Conservation (phyloP, 768 basidiomycete genomes). For the Botryobasidium botryosum region DNA sequence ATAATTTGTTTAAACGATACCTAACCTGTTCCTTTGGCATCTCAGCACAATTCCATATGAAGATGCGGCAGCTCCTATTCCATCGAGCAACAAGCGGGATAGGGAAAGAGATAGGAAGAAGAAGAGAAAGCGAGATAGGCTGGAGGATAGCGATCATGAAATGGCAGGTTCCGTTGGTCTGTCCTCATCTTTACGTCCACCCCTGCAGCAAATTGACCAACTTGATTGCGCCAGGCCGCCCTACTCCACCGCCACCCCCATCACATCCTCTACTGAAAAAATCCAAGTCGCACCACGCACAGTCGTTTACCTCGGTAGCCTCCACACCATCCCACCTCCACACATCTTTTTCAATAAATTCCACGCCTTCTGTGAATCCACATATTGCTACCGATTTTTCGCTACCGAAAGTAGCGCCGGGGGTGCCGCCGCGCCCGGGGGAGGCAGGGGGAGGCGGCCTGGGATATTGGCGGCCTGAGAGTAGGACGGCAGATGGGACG, state of each 20-base stretch:
- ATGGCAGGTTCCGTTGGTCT: slow-evolving; percentile 5
- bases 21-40: not conserved
- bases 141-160: slow-evolving; percentile 9
- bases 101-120: not conserved
- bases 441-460: slow-evolving; percentile 4
- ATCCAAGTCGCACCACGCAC: not conserved
- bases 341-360: slow-evolving; percentile 2
- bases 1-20: not conserved
- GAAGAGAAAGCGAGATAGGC: slow-evolving; percentile 8
- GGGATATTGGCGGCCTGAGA: no score
- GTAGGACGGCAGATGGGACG: no score
- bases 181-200: not conserved
- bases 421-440: not conserved
- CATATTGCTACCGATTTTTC: slow-evolving; percentile 8
- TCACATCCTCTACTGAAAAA: slow-evolving; percentile 6
- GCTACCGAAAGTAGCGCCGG: slow-evolving; percentile 2
- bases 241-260: slow-evolving; percentile 8
- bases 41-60: not conserved
- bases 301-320: not conserved
- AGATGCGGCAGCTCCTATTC: not conserved
- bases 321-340: slow-evolving; percentile 6
- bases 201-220: not conserved
- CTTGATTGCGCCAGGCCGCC: slow-evolving; percentile 1
- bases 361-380: slow-evolving; percentile 4
- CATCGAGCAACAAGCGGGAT: not conserved